phyloP scores from a whole-genome alignment of 164 flowering plant species.

The Liquidambar formosana region DNA sequence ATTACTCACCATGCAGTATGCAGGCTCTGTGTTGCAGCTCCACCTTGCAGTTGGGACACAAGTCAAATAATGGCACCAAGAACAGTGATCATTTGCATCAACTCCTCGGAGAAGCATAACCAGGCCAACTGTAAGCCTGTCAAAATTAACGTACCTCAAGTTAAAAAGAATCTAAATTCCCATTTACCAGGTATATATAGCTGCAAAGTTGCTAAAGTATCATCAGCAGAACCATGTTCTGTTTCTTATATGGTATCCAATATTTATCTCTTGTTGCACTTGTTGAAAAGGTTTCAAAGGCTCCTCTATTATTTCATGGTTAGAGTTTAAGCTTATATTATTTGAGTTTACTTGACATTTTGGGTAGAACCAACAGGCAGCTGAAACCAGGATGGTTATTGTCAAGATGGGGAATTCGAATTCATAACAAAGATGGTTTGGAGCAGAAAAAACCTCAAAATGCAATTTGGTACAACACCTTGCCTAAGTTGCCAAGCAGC shows the following conservation, averaged over 20 bases:
- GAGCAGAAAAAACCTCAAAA: not conserved
- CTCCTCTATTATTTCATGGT: not conserved
- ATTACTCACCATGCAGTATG: slow-evolving; percentile 58
- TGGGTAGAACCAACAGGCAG: not conserved
- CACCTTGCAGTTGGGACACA: slow-evolving; percentile 79
- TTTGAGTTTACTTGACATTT: not conserved
- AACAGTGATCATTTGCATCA: slow-evolving; percentile 80
- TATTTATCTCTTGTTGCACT: slow-evolving; percentile 1
- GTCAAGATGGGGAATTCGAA: no score
- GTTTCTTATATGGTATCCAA: not conserved
- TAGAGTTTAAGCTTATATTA: not conserved
- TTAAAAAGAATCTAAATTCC: not conserved
- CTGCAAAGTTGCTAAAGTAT: not conserved
- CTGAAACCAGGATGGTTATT: no score
- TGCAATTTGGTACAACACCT: not conserved
- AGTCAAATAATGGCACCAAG: slow-evolving; percentile 96
- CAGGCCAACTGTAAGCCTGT: slow-evolving; percentile 66
- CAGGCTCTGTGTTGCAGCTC: slow-evolving; percentile 69
- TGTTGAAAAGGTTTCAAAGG: not conserved
- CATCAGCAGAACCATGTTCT: not conserved
- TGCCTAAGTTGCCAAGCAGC: not conserved
- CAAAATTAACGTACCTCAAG: not conserved
- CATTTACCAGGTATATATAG: not conserved
- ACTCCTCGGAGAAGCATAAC: slow-evolving; percentile 72
- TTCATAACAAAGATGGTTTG: no score